Evolutionary conservation across 2,329 filamentous ascomycete species (phyloP).

Genomic region (Rhynchosporium secalis): DNA sequence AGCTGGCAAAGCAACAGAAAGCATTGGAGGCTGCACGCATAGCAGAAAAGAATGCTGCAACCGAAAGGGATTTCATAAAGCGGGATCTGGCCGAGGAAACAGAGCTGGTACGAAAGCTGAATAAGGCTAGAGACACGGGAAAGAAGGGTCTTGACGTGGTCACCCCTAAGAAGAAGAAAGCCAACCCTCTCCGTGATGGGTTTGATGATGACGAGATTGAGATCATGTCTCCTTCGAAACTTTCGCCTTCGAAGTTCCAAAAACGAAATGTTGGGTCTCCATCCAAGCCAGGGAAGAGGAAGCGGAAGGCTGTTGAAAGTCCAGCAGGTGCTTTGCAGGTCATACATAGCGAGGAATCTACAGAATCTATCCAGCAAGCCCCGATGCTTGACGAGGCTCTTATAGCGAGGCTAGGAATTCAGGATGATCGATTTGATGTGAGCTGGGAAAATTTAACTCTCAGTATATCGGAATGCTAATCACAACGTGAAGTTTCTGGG

Average conservation of each 20-base stretch:
- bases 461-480: neutral
- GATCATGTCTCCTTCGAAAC: constrained; percentile 48
- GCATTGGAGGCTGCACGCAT: constrained; percentile 64
- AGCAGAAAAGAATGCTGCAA: constrained; percentile 64
- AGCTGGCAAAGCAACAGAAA: constrained; percentile 61
- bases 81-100: constrained; percentile 67
- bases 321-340: constrained; percentile 57
- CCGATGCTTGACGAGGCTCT: constrained; percentile 39
- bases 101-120: constrained; percentile 42
- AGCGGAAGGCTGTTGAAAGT: constrained; percentile 64
- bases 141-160: constrained; percentile 40
- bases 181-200: constrained; percentile 66
- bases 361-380: constrained; percentile 24
- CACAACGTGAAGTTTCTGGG: constrained; percentile 37
- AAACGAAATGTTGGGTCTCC: constrained; percentile 53
- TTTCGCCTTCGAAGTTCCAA: constrained; percentile 47
- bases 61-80: constrained; percentile 71
- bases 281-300: constrained; percentile 65
- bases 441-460: constrained; percentile 14
- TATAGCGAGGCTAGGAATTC: constrained; percentile 42
- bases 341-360: constrained; percentile 29
- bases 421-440: constrained; percentile 46
- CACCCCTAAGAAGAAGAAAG: constrained; percentile 62
- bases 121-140: constrained; percentile 47
- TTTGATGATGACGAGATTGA: constrained; percentile 63